A percentile compares a stretch with the other conserved stretches of the same genome.
Conservation (phyloP, 768 basidiomycete genomes). For the Xerocomus brunneocitrinus region DNA sequence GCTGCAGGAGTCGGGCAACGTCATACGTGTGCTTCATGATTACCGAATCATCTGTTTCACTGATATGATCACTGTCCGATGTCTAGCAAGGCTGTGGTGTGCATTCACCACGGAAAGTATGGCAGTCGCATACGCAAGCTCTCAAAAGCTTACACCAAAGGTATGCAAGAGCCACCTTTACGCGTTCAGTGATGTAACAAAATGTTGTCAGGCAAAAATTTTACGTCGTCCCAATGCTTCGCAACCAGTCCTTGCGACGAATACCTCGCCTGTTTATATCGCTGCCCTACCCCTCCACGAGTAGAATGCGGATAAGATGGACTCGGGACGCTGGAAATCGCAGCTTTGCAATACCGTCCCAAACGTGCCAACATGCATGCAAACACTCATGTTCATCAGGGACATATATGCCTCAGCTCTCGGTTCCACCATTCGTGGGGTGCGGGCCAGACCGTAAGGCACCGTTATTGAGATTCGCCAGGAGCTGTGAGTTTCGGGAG, state of each 20-base stretch:
- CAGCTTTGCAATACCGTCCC: no score
- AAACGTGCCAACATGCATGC: no score
- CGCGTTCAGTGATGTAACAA: neutral
- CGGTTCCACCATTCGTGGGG: constrained; percentile 17
- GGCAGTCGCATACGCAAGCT: constrained; percentile 70
- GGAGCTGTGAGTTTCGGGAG: constrained; percentile 29
- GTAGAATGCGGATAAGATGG: constrained; percentile 1
- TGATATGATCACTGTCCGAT: neutral
- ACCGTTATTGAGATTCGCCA: constrained; percentile 33
- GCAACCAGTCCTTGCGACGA: constrained; percentile 5
- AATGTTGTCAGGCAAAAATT: constrained; percentile 32
- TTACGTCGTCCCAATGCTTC: constrained; percentile 23
- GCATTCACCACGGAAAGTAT: constrained; percentile 81
- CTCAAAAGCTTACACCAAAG: constrained; percentile 50
- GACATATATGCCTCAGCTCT: constrained; percentile 6
- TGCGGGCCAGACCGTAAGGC: constrained; percentile 17
- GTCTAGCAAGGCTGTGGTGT: constrained; percentile 69
- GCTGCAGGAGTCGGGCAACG: constrained; percentile 22
- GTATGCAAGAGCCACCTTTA: constrained; percentile 32
- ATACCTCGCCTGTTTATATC: constrained; percentile 48
- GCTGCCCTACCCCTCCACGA: constrained; percentile 43
- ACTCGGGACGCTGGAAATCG: neutral
- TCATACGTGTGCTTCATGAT: constrained; percentile 24
- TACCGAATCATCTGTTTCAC: neutral
- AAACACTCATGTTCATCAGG: neutral